Base-by-base conservation (phyloP, 2,329 filamentous ascomycete genomes). In the Leptographium wingfieldii region DNA sequence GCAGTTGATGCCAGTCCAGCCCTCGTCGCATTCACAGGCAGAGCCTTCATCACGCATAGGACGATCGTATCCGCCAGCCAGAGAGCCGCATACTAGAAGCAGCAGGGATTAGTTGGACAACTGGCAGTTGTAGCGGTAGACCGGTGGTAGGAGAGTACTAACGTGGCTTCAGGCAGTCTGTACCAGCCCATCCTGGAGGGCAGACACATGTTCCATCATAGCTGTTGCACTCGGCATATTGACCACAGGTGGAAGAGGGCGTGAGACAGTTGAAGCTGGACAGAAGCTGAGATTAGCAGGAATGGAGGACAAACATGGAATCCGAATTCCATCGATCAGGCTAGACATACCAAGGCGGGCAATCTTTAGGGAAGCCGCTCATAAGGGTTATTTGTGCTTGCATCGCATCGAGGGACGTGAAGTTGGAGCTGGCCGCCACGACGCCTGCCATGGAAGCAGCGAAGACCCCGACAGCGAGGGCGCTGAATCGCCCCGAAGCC, bases 1-100 rank as follows among this genome's bases (percentile, higher is more conserved):
- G 82, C 94, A 99, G 77, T 99, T 99, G 75, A 99, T 92, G 64
- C 94, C 94, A 49, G 83, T 83, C 94, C 94, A 99, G 60, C 94
- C 94, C 46, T 95, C 88, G 69, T 92, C 87, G 72, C 94, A 99
- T 51, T 90, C 77, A 74, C 94, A 99, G 49, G 78, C 76, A 61
- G 62, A 60, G 31, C 48, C 61, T 6, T 84, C 79, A 63, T 83
- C 84, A 69, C 94, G 83, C 69, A 89, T 85, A 27, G 86, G 82
- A 66, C 94, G 82, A 67, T 97, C 85, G 66, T 81, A 80, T 64
- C 91, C 92, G 67, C 90, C 86, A 48, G 88, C 83, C 49, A 96
- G 79, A 46, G 92, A 94, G 60, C 92, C 94, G 70, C 94, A 99
- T 7, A 96, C 84, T 80, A 65, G 63, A 9, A 57, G 55, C 22